Conservation (phyloP, 2,329 filamentous ascomycete species). For the Penicillium corylophilum region DNA sequence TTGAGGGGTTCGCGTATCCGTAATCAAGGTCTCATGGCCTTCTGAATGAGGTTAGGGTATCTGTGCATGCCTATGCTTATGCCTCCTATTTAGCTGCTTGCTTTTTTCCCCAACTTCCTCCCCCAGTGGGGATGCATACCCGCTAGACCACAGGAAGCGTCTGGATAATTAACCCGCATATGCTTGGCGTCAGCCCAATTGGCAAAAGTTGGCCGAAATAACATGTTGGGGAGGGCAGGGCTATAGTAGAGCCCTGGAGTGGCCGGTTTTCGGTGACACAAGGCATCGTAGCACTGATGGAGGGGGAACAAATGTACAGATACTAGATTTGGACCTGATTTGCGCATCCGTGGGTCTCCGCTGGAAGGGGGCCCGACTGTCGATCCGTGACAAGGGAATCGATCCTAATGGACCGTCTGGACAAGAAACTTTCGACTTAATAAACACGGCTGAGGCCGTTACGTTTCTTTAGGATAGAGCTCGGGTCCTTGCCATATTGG, state of each 20-base stretch:
- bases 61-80: not conserved
- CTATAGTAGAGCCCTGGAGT: not conserved
- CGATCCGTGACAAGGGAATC: conserved; percentile 20
- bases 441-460: not conserved
- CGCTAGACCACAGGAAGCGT: not conserved
- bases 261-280: not conserved
- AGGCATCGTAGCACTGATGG: not conserved
- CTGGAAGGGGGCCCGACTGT: conserved; percentile 7
- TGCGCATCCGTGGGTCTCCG: conserved; percentile 4
- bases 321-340: not conserved
- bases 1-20: not conserved
- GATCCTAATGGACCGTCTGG: conserved; percentile 16
- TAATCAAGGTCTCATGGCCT: not conserved
- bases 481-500: not conserved
- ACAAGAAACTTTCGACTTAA: not conserved
- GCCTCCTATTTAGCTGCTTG: not conserved
- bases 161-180: not conserved
- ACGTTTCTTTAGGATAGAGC: not conserved
- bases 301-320: not conserved
- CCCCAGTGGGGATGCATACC: not conserved
- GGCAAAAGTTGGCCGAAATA: conserved; percentile 3
- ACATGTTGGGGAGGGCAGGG: not conserved
- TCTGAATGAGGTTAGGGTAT: not conserved
- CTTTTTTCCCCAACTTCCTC: not conserved
- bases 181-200: conserved; percentile 4